phyloP scores from a whole-genome alignment of 2,329 filamentous ascomycete genomes.

The Penicillium glabrum region DNA sequence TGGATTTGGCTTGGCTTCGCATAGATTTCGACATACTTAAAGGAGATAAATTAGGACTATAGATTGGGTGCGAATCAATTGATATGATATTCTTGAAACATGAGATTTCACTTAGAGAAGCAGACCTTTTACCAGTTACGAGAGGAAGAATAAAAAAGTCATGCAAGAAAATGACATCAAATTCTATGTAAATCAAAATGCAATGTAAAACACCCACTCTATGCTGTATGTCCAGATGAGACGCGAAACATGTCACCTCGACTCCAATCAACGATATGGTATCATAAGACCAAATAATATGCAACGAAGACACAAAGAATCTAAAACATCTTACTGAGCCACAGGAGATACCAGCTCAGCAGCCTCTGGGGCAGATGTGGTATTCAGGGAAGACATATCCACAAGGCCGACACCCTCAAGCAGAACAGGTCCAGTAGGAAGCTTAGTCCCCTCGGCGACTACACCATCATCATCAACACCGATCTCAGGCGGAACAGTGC shows the following conservation, averaged over 20 bases:
- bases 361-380: not conserved
- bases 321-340: not conserved
- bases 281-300: not conserved
- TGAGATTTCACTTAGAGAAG: too few species aligned
- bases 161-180: not conserved
- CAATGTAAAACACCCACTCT: not conserved
- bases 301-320: not conserved
- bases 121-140: not conserved
- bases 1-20: not conserved
- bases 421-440: conserved; percentile 27
- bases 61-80: not conserved
- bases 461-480: conserved; percentile 22
- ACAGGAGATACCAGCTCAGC: not conserved
- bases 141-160: not conserved
- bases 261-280: not conserved
- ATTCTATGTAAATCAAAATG: not conserved
- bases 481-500: conserved; percentile 28
- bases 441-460: not conserved
- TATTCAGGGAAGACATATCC: conserved; percentile 25
- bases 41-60: not conserved
- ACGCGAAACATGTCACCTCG: not conserved
- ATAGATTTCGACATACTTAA: not conserved
- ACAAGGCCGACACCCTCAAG: conserved; percentile 37
- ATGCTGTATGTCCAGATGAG: not conserved
- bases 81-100: not conserved